phyloP scores from a whole-genome alignment of 805 yeast genomes.

The Myxozyma geophila region DNA sequence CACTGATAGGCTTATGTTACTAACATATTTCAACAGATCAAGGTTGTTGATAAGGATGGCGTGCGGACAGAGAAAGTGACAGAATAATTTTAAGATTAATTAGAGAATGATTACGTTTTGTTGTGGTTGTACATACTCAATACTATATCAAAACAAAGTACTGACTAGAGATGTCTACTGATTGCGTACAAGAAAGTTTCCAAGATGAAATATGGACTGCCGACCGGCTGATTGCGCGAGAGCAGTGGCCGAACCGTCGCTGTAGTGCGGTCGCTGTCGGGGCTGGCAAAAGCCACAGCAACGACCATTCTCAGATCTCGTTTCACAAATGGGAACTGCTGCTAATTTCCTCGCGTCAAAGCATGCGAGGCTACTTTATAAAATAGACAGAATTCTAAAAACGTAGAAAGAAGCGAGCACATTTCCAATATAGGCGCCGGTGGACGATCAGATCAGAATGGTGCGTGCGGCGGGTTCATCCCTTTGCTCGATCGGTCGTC shows the following conservation, averaged over 20 bases:
- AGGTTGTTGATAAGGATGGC: conserved; percentile 68
- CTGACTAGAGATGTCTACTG: no score
- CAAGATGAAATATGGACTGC: background rate
- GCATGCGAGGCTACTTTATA: background rate
- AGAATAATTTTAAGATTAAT: background rate
- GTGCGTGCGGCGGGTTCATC: conserved; percentile 21
- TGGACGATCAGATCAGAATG: conserved; percentile 13
- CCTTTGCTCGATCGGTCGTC: conserved; percentile 24
- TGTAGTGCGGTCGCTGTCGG: no score
- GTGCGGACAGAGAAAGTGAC: conserved; percentile 49
- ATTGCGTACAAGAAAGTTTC: background rate
- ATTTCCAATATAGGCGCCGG: background rate
- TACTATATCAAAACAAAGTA: background rate
- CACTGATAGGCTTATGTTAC: background rate
- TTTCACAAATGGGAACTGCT: no score
- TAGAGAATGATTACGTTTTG: background rate
- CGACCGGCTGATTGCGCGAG: no score
- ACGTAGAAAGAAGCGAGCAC: background rate
- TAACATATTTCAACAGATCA: conserved; percentile 48
- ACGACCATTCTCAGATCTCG: no score
- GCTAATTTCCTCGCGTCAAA: no score
- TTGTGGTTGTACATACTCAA: conserved; percentile 3
- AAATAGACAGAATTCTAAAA: background rate
- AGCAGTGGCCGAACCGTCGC: no score
- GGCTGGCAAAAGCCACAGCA: no score